Evolutionary conservation across 495 filamentous ascomycete species (phyloP).

Genomic region (Pseudomonodictys pantanalensis): DNA sequence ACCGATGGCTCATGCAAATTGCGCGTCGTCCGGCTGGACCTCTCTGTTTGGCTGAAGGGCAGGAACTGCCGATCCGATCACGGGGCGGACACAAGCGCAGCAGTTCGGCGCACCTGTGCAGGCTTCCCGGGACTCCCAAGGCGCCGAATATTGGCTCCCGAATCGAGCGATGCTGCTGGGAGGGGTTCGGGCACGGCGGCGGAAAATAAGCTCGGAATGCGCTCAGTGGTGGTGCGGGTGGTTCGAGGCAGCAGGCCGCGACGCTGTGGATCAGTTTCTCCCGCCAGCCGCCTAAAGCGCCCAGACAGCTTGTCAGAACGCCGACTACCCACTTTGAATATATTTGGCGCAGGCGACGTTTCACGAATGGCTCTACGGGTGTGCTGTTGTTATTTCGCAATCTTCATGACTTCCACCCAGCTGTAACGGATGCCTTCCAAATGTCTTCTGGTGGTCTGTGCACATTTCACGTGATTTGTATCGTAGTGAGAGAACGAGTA

Average conservation of each 20-base stretch:
- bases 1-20: slow-evolving; percentile 31
- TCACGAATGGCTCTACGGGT: too few species aligned
- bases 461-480: too few species aligned
- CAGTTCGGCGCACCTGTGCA: not conserved
- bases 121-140: too few species aligned
- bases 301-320: too few species aligned
- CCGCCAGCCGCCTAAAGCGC: not conserved
- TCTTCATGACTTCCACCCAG: too few species aligned
- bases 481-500: too few species aligned
- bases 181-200: slow-evolving; percentile 17
- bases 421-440: too few species aligned
- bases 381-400: too few species aligned
- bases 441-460: too few species aligned
- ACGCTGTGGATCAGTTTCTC: not conserved
- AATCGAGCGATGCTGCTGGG: slow-evolving; percentile 8
- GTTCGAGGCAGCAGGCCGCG: not conserved
- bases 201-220: slow-evolving; percentile 33
- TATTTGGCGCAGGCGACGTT: not conserved
- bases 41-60: slow-evolving; percentile 29
- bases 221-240: slow-evolving; percentile 11
- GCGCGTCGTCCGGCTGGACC: slow-evolving; percentile 31
- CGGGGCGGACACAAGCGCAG: slow-evolving; percentile 9
- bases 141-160: slow-evolving; percentile 21
- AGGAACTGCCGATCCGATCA: slow-evolving; percentile 28
- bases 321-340: too few species aligned